These are phyloP conservation scores for Silene uniflora DNA, from an alignment of 148 eudicot genomes.

Conservation along the genomic window DNA sequence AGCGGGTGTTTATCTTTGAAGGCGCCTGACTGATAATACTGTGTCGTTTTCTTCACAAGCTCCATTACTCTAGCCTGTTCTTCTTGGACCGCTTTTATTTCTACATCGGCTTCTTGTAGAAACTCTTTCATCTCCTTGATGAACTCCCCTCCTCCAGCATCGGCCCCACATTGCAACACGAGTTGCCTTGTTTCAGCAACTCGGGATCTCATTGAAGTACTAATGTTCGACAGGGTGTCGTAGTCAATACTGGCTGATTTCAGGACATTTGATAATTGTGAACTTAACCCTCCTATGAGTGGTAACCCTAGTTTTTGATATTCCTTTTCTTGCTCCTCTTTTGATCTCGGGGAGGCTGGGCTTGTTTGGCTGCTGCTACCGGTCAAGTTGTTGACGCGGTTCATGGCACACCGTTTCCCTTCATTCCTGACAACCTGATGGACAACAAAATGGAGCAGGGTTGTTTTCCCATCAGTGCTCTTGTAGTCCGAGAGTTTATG, in stretches of 20 bases:
- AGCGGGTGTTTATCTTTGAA: constrained; percentile 54
- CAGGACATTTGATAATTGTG: constrained; percentile 64
- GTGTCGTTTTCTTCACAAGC: constrained; percentile 61
- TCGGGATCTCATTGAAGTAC: constrained; percentile 29
- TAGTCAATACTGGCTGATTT: constrained; percentile 65
- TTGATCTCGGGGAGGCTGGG: constrained; percentile 23
- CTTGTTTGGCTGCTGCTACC: constrained; percentile 28
- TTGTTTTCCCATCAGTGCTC: constrained; percentile 78
- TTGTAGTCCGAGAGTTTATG: constrained; percentile 79
- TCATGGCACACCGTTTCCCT: constrained; percentile 62
- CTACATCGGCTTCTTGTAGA: constrained; percentile 50
- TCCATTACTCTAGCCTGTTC: constrained; percentile 58
- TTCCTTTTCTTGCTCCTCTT: constrained; percentile 64
- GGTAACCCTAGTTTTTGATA: constrained; percentile 75
- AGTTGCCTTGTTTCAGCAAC: constrained; percentile 38
- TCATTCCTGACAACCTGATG: constrained; percentile 84
- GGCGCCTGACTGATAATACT: constrained; percentile 75
- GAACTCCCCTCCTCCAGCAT: constrained; percentile 38
- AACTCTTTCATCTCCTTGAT: constrained; percentile 53
- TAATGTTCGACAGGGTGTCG: constrained; percentile 35
- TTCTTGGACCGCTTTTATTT: constrained; percentile 45
- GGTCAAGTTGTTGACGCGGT: constrained; percentile 36
- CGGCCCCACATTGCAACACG: constrained; percentile 40
- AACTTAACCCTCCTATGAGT: constrained; percentile 67
- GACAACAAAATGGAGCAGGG: constrained; percentile 79